Evolutionary conservation across 2,329 filamentous ascomycete genomes (phyloP).

Genomic region (Fusarium tjaetaba): DNA sequence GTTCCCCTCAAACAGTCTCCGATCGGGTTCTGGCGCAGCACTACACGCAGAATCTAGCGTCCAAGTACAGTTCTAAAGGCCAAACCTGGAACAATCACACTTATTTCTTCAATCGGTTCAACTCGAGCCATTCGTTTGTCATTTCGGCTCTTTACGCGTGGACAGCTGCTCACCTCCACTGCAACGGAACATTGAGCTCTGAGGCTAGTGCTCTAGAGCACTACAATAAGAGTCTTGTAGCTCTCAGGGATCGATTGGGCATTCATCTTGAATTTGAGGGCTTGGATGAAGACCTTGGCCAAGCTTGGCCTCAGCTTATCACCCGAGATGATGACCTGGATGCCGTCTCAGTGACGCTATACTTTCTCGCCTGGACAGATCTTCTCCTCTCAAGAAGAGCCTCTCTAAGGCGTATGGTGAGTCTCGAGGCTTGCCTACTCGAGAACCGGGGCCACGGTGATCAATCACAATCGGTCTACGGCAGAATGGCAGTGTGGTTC

Average conservation of each 20-base stretch:
- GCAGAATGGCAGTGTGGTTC: neutral
- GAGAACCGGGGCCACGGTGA: fast-evolving
- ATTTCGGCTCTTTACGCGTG: neutral
- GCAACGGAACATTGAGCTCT: neutral
- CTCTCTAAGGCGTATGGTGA: fast-evolving
- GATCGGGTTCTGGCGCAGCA: neutral
- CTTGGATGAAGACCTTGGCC: fast-evolving
- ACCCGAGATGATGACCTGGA: neutral
- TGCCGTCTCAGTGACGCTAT: neutral
- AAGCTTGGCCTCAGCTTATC: neutral
- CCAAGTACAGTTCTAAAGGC: neutral
- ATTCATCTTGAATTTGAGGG: fast-evolving
- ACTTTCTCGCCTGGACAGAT: neutral
- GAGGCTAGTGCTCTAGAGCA: fast-evolving
- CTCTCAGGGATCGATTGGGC: neutral
- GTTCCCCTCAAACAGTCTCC: neutral
- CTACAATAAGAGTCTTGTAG: neutral
- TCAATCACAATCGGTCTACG: neutral
- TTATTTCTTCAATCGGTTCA: neutral
- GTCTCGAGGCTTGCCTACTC: fast-evolving
- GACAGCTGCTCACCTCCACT: neutral
- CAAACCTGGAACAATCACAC: neutral
- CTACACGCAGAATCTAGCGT: neutral
- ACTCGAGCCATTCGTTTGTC: neutral
- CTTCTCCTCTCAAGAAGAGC: neutral